These are phyloP conservation scores for Kwoniella shandongensis DNA, from an alignment of 768 basidiomycete genomes.

Conservation along the genomic window DNA sequence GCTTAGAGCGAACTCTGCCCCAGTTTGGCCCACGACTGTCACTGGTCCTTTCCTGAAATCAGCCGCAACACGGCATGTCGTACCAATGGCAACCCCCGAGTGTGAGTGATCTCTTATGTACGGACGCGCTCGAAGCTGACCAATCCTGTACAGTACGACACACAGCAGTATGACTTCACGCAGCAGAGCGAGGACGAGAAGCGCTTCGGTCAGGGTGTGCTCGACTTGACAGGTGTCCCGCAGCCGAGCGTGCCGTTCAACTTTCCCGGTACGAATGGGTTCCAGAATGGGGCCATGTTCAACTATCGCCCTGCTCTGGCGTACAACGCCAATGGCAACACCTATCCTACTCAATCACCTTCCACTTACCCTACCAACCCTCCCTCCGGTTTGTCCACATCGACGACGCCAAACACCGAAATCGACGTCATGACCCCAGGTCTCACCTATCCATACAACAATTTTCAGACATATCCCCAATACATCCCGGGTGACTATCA, in stretches of 20 bases:
- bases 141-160: slow-evolving; percentile 4
- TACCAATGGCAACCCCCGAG: slow-evolving; percentile 17
- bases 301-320: slow-evolving; percentile 21
- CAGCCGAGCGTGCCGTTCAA: slow-evolving; percentile 2
- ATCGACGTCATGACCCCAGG: slow-evolving; percentile 23
- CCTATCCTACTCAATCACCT: slow-evolving; percentile 12
- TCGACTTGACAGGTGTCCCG: slow-evolving; percentile 20
- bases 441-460: slow-evolving; percentile 5
- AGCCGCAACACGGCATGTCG: too few relatives aligned
- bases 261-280: neutral
- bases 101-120: slow-evolving; percentile 3
- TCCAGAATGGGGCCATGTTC: slow-evolving; percentile 4
- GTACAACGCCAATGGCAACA: slow-evolving; percentile 16
- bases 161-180: slow-evolving; percentile 2
- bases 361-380: slow-evolving; percentile 16
- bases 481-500: neutral
- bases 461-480: slow-evolving; percentile 5
- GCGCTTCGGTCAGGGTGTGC: slow-evolving; percentile 12
- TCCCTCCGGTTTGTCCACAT: slow-evolving; percentile 6
- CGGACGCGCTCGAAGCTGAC: neutral
- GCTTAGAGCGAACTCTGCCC: too few relatives aligned
- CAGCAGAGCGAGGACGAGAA: slow-evolving; percentile 14
- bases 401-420: slow-evolving; percentile 8
- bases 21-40: too few relatives aligned
- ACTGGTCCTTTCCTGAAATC: too few relatives aligned